Base-by-base conservation (phyloP, 768 basidiomycete species). In the Panellus pusillus region DNA sequence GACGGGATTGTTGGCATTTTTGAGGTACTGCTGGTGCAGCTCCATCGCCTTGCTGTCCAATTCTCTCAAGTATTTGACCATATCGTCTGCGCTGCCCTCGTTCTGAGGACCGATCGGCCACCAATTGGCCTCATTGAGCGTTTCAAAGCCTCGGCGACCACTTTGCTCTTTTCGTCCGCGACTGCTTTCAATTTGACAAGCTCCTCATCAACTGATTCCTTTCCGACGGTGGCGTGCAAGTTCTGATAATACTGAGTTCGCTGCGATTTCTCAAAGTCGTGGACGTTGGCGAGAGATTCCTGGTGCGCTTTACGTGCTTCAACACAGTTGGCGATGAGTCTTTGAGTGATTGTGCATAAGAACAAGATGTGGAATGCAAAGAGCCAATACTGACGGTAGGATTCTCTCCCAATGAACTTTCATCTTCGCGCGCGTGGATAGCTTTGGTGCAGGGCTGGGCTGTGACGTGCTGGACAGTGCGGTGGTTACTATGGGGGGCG, bases 31-130 rank as follows among this genome's bases (percentile, higher is more conserved):
- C 14, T 59, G 37, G 45, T 66, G 60, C 55, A 71, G 59, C 27
- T 63, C 60, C 5, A 53, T 48, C 2, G 64, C 63, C 9, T 61
- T 61, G 14, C 57, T 57, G 36, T 60, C 60, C 45, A 72, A 60
- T 17, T 65, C 54, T 31, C 50, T 47, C 14, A 63, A 52, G 24
- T 57, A 63, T 38, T 60, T 56, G 8, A 63, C 28, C 36, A 70
- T 53, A 15, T 61, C 63, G 8, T 50, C 67, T 13, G 44, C 55
- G 18, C 59, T 63, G 12, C 65, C 44, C 3, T 50, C 43, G 13
- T 67, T 66, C 17, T 57, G 52, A 15, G 65, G 64, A 14, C 48
- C 41, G 7, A 65, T 61, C 1, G 70, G 70, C 71, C 72, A 71
- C 46, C 55, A 65, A 14, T 68, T 59, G n/a, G 61, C 44, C 11